Evolutionary conservation across 1,284 basidiomycete genomes (phyloP), one percentile per base, ranked within the genome.

Genomic region (Sanguinoderma infundibulare): DNA sequence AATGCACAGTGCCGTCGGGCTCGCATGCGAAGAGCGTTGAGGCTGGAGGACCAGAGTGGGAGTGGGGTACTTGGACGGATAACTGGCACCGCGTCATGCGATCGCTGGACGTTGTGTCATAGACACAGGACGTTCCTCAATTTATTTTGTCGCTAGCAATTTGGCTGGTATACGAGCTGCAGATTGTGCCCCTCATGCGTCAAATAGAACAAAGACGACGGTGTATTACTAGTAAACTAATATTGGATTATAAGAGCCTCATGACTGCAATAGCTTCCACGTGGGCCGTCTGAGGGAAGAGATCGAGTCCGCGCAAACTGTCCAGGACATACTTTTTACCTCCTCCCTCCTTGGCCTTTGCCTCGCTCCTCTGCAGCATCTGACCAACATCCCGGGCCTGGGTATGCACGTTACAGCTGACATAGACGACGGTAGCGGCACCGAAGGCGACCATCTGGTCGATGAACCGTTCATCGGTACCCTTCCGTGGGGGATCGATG

Each of bases 251-350:
- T 32, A 77, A 70, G 30, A 83, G 73, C 49, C 81, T 73, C 56
- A 95, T 77, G 38, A 94, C 83, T 1, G 90, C 91, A n/a, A 94
- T 87, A 61, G 85, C 85, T 73, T 95, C 91, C 28, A 93, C 90
- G 77, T 95, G 94, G 59, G 93, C 89, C n/a, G 94, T 96, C 79
- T 97, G 94, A 9, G 95, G 94, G 79, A 98, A 98, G 53, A 98
- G 75, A 78, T 98, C 95, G 66, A 96, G 94, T 22, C 95, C 95
- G 65, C 92, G 78, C 67, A 97, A 70, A 71, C 87, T 92, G 77
- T 95, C 91, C 68, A 97, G 69, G 59, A 82, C 80, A 75, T 94
- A 95, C 69, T 75, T 78, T 69, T 73, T 78, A 50, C 81, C 82
- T 4, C 14, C 53, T 2, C 4, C 54, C 30, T 35, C 53, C 42